Evolutionary conservation across 2,329 filamentous ascomycete genomes (phyloP), one percentile per base, ranked within the genome.

Genomic region (Chrysosporium queenslandicum): DNA sequence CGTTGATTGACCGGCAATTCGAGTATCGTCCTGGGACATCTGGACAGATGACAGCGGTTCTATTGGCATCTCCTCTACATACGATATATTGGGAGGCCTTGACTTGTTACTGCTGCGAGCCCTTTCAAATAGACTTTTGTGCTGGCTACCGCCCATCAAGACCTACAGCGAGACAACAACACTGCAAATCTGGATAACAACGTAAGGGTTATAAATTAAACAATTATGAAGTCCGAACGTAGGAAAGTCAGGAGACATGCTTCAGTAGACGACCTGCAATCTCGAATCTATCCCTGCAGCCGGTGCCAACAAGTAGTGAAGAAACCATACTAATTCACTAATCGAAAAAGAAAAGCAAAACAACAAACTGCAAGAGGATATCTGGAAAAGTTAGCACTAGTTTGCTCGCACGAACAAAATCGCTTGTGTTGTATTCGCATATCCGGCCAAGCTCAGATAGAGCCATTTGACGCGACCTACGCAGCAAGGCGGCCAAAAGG

Each of bases 271-370:
- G 18, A 42, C 47, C 47, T n/a, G 49, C 20, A 21, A 25, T 45
- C 29, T 43, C 27, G 29, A 39, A 25, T 45, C 49, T 45, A 51
- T 34, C 46, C 27, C 27, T 25, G 46, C 32, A 21, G 11, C 11
- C 30, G 25, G 39, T 29, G 37, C 23, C 36, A 49, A 32, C 27
- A 41, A 43, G 18, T 14, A 50, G 30, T n/a, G 25, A 39, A 25
- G 40, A 51, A 51, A 43, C 18, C 6, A 45, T 51, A 45, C 27
- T 51, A 51, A 51, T 45, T 51, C 49, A 45, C 23, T 32, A n/a
- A 45, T 45, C 37, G 45, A 40, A 37, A 40, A 43, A 18, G 18
- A 51, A 43, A 43, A 51, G 20, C 18, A 51, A 27, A 51, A 51
- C 49, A 51, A 45, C 27, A 29, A 29, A 29, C 29, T 37, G 32